Percentiles rank a stretch among this genome's conserved stretches.
phyloP scores from a whole-genome alignment of 2,329 filamentous ascomycete genomes.

The Teratosphaeria pseudoeucalypti region DNA sequence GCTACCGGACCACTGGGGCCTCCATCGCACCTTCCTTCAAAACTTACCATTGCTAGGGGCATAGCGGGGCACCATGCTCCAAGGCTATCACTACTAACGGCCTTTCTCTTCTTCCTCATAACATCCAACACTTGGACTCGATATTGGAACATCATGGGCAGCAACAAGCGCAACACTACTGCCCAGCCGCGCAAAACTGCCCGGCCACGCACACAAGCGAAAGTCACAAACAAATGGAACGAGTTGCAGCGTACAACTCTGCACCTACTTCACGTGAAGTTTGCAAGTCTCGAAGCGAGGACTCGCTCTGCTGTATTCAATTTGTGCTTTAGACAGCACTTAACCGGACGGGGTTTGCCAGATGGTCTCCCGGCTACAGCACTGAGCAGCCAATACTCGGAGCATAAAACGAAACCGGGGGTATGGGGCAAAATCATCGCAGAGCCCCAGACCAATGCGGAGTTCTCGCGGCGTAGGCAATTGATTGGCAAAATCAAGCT shows the following conservation, averaged over 20 bases:
- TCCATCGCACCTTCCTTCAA: neutral
- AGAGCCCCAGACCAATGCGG: neutral
- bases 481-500: neutral
- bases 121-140: neutral
- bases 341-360: neutral
- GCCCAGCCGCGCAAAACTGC: neutral
- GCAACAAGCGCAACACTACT: neutral
- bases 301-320: neutral
- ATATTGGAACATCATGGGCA: neutral
- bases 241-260: neutral
- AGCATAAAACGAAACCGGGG: neutral
- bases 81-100: neutral
- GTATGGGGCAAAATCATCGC: neutral
- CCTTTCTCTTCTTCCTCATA: too few species aligned
- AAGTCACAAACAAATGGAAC: neutral
- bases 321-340: neutral
- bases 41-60: neutral
- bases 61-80: neutral
- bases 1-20: neutral
- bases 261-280: neutral
- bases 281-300: neutral
- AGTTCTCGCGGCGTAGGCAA: neutral
- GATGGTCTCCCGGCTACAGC: neutral
- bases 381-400: slow-evolving; percentile 1
- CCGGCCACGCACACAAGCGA: neutral